Evolutionary conservation across 345 rosid species (phyloP).

Genomic region (Noccaea bulbosa): DNA sequence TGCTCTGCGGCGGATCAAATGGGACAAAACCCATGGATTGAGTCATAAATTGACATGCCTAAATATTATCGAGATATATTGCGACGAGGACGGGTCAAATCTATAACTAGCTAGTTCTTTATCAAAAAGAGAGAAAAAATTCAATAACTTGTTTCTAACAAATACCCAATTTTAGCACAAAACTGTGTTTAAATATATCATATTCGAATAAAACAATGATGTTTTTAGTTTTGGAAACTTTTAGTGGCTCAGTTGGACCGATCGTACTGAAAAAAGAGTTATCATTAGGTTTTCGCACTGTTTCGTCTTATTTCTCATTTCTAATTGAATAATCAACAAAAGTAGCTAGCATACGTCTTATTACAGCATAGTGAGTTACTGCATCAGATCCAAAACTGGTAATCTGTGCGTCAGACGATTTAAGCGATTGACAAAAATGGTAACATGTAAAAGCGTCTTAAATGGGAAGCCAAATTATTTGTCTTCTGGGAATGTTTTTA

Average conservation of each 20-base stretch:
- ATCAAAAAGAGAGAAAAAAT: too few relatives aligned
- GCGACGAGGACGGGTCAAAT: not conserved
- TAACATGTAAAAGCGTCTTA: not conserved
- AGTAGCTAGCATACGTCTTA: not conserved
- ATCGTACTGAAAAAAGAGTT: too few relatives aligned
- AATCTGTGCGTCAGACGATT: slow-evolving; percentile 2
- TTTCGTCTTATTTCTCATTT: not conserved
- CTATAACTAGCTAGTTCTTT: too few relatives aligned
- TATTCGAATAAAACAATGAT: too few relatives aligned
- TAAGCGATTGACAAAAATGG: not conserved
- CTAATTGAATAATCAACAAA: not conserved
- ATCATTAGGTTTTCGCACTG: not conserved
- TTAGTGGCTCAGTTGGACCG: too few relatives aligned
- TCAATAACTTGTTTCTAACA: too few relatives aligned
- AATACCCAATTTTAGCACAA: not conserved
- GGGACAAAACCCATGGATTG: too few relatives aligned
- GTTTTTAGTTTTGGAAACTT: too few relatives aligned
- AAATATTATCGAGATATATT: not conserved
- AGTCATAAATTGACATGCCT: too few relatives aligned
- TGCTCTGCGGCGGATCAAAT: too few relatives aligned
- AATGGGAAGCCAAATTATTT: slow-evolving; percentile 10
- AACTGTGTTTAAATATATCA: too few relatives aligned
- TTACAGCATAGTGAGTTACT: not conserved
- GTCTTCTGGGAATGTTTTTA: slow-evolving; percentile 5
- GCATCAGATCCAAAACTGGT: slow-evolving; percentile 9